Conservation (phyloP, 2,329 filamentous ascomycete species). For the Diaporthe ilicicola region DNA sequence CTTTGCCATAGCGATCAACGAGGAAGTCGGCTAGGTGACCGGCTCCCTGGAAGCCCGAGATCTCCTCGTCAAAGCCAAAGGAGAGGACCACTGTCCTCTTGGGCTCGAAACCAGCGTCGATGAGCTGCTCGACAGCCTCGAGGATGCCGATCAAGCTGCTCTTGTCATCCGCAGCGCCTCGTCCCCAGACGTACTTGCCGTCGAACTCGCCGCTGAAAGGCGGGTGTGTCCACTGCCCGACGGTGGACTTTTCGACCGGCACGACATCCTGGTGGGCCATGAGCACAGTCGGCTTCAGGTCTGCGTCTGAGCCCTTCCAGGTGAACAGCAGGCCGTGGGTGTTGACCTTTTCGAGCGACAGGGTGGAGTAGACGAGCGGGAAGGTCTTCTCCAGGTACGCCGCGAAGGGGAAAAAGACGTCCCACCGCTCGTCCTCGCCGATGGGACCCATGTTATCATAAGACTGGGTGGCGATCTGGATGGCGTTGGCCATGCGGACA, state of each 20-base stretch:
- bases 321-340: conserved; percentile 67
- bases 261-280: conserved; percentile 74
- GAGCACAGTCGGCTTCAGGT: conserved; percentile 64
- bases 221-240: conserved; percentile 65
- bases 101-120: conserved; percentile 61
- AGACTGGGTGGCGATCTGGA: conserved; percentile 63
- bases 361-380: conserved; percentile 57
- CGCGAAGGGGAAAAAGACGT: conserved; percentile 64
- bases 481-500: conserved; percentile 50
- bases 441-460: conserved; percentile 64
- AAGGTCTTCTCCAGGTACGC: conserved; percentile 58
- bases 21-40: conserved; percentile 55
- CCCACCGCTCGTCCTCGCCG: conserved; percentile 66
- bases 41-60: conserved; percentile 60
- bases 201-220: conserved; percentile 67
- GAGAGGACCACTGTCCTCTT: conserved; percentile 65
- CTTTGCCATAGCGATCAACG: conserved; percentile 58
- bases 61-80: conserved; percentile 72
- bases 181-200: conserved; percentile 68
- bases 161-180: conserved; percentile 69
- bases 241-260: conserved; percentile 60
- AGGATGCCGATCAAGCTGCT: conserved; percentile 66
- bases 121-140: conserved; percentile 63
- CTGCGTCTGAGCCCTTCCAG: conserved; percentile 59
- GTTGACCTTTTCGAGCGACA: conserved; percentile 64